Conservation (phyloP, 352 stramenopile genomes). For the Globisporangium viniferum region DNA sequence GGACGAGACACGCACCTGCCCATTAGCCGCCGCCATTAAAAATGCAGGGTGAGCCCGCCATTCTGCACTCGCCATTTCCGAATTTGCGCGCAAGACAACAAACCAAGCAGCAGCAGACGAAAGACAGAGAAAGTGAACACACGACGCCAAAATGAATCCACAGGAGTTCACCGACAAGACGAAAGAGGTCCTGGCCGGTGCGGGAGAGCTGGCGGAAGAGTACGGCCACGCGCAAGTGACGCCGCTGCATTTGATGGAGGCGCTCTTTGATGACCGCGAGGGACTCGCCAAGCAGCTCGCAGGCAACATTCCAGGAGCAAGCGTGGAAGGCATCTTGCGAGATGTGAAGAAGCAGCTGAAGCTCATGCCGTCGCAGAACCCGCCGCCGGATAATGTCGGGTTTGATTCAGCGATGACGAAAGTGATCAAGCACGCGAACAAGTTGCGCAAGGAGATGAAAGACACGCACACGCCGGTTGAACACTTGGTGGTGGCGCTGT, state of each 20-base stretch:
- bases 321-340: constrained; percentile 42
- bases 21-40: neutral
- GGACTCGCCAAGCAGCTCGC: constrained; percentile 55
- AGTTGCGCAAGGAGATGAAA: constrained; percentile 77
- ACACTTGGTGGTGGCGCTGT: constrained; percentile 72
- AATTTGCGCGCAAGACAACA: constrained; percentile 5
- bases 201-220: constrained; percentile 56
- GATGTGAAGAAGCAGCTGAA: constrained; percentile 54
- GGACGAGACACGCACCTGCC: neutral
- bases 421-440: constrained; percentile 78
- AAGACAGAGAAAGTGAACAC: constrained; percentile 16
- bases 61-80: neutral
- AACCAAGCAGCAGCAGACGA: neutral
- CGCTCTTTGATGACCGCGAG: constrained; percentile 65
- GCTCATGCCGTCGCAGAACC: constrained; percentile 68
- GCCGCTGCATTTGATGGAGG: constrained; percentile 62
- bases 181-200: constrained; percentile 50
- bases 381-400: constrained; percentile 57
- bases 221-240: constrained; percentile 72
- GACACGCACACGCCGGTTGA: constrained; percentile 79
- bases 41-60: neutral
- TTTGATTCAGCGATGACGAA: constrained; percentile 68
- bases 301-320: constrained; percentile 37
- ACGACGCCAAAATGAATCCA: constrained; percentile 49
- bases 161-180: constrained; percentile 85